Base-by-base conservation (phyloP, 106 monocot species). In the Gastrodia elata region DNA sequence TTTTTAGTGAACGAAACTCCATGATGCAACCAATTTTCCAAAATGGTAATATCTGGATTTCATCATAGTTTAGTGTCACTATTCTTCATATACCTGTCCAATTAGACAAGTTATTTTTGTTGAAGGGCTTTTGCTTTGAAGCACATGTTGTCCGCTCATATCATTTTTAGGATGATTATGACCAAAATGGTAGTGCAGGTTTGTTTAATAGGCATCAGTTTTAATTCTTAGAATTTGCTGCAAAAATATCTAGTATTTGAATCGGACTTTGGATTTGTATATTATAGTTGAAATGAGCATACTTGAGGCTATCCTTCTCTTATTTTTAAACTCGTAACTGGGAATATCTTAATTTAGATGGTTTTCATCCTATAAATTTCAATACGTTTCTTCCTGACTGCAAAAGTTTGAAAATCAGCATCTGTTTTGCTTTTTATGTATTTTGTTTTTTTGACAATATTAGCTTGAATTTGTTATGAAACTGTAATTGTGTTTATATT, bases 11-110 rank as follows among this genome's bases (percentile, higher is more conserved):
- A 38, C 85, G 76, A 40, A 88, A 80, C 71, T 73, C 77, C 42
- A 73, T 82, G 6, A 87, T 84, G 71, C 81, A 90, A 61, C 87
- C 86, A 65, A 86, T 85, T 74, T 92, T 90, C 37, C 85, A 80
- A 74, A 87, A 87, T 74, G 94, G 94, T 95, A 89, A 37, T n/a
- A 13, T 28, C 71, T 65, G 15, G 2, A 73, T 67, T 33, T 20
- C 38, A 38, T 67, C 2, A 37, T 67, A 37, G 27, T 13, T 61
- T 61, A 10, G n/a, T 61, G 32, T 30, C 27, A 61, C 61, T 32
- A 61, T 61, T 27, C 61, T 61, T 11, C 11, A 32, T 61, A 32
- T 61, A 61, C 32, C 7, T 5, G 14, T 61, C 11, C 32, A 32
- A 32, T 32, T 61, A 22, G 24, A 24, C 16, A 44, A 30, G 61